These are phyloP conservation scores for Sanghuangporus sanghuang DNA, from an alignment of 1,284 basidiomycete species.

Conservation along the genomic window DNA sequence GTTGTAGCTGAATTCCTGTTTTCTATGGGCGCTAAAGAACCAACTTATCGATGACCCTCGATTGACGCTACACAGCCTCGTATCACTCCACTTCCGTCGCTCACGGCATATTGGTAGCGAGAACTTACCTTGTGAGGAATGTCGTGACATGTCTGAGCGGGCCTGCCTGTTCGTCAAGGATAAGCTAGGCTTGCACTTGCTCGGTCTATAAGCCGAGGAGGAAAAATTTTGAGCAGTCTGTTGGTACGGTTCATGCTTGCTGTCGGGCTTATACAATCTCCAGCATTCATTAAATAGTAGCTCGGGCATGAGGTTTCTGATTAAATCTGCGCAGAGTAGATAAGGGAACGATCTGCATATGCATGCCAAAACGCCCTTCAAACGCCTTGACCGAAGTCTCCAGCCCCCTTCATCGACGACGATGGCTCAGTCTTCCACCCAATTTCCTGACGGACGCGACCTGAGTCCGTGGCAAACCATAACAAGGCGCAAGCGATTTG, in stretches of 20 bases:
- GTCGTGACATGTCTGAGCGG: not conserved
- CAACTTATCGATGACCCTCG: not conserved
- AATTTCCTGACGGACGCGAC: not conserved
- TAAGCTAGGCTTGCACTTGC: not conserved
- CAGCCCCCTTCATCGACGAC: not conserved
- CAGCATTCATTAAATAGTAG: not conserved
- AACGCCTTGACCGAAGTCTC: not conserved
- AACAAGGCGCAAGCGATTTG: slow-evolving; percentile 25
- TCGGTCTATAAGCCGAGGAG: not conserved
- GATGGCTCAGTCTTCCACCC: not conserved
- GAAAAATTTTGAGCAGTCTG: not conserved
- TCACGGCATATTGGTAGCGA: not conserved
- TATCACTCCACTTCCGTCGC: not conserved
- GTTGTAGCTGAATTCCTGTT: slow-evolving; percentile 13
- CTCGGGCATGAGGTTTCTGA: not conserved
- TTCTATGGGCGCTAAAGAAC: not conserved
- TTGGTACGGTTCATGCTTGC: not conserved
- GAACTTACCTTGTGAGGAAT: too few species aligned
- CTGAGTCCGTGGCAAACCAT: slow-evolving; percentile 22
- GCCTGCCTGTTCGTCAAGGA: not conserved
- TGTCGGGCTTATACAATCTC: not conserved
- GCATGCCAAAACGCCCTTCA: not conserved
- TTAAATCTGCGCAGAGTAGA: not conserved
- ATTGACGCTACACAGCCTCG: not conserved
- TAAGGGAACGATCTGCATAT: not conserved